Evolutionary conservation across 495 filamentous ascomycete genomes (phyloP).

Genomic region (Xylaria longipes): DNA sequence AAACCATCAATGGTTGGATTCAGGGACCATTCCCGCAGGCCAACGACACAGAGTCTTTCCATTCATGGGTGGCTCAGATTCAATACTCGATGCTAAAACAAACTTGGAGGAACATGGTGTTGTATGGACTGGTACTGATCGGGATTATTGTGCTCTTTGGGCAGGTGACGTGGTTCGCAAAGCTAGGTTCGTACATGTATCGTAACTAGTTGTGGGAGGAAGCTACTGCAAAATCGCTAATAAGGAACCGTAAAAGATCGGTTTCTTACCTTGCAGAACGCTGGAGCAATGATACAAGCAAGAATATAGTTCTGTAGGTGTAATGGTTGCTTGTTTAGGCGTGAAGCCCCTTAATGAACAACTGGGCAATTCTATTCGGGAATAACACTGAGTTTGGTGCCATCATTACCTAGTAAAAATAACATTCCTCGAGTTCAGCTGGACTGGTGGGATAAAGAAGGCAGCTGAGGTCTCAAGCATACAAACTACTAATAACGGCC

Average conservation of each 20-base stretch:
- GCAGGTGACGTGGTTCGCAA: background rate
- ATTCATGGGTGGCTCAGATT: slow-evolving; percentile 14
- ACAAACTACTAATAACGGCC: too few species aligned
- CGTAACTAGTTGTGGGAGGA: background rate
- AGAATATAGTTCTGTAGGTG: too few species aligned
- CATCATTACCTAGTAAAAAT: too few species aligned
- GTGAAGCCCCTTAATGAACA: too few species aligned
- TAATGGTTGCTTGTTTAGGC: too few species aligned
- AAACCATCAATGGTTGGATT: slow-evolving; percentile 17
- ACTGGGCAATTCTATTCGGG: too few species aligned
- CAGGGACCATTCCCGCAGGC: slow-evolving; percentile 20
- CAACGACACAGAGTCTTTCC: slow-evolving; percentile 26
- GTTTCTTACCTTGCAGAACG: background rate
- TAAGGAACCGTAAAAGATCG: background rate
- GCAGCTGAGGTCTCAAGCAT: too few species aligned
- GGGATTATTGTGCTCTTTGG: background rate
- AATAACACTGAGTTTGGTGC: too few species aligned
- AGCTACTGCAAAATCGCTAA: background rate
- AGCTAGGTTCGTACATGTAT: background rate
- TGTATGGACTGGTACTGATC: background rate
- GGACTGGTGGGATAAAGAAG: too few species aligned
- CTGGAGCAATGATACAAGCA: too few species aligned
- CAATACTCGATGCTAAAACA: slow-evolving; percentile 4
- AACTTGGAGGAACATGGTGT: slow-evolving; percentile 1
- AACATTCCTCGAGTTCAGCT: too few species aligned